A percentile compares a stretch with the other conserved stretches of the same genome.
Evolutionary conservation across 1,284 basidiomycete genomes (phyloP).

Genomic region (Naganishia liquefaciens): DNA sequence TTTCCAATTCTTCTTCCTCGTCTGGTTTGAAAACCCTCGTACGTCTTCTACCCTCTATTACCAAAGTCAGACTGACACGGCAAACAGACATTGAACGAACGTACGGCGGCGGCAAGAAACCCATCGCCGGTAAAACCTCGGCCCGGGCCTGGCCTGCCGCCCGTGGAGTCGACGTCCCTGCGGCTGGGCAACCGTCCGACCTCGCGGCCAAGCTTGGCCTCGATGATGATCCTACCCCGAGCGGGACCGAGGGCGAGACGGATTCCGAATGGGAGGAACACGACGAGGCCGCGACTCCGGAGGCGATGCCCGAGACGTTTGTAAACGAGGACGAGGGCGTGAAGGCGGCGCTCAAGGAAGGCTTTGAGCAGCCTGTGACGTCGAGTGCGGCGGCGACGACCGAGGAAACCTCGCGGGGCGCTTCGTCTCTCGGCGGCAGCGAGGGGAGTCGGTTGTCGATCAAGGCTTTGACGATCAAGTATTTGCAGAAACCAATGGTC

Average conservation of each 20-base stretch:
- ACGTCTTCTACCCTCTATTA: constrained; percentile 54
- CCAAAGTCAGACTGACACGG: not conserved
- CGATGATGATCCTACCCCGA: constrained; percentile 15
- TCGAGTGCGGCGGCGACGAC: not conserved
- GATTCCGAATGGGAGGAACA: constrained; percentile 25
- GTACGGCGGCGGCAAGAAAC: constrained; percentile 79
- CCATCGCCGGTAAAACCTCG: constrained; percentile 60
- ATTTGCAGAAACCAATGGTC: constrained; percentile 85
- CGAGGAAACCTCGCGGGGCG: not conserved
- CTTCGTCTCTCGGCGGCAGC: constrained; percentile 17
- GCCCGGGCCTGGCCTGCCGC: not conserved
- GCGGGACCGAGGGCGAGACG: constrained; percentile 30
- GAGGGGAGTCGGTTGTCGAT: constrained; percentile 57
- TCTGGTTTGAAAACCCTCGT: constrained; percentile 98
- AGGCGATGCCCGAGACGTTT: not conserved
- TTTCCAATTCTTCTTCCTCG: constrained; percentile 90
- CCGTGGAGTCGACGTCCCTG: not conserved
- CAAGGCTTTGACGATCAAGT: constrained; percentile 86
- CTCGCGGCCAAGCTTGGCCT: constrained; percentile 2
- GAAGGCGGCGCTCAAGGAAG: constrained; percentile 6
- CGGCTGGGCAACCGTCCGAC: not conserved
- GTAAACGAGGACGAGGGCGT: not conserved
- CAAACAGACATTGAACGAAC: constrained; percentile 81
- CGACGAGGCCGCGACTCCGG: constrained; percentile 18
- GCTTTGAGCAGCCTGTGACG: not conserved